These are phyloP conservation scores for Bauhinia variegata DNA, from an alignment of 306 rosid genomes.

Conservation along the genomic window DNA sequence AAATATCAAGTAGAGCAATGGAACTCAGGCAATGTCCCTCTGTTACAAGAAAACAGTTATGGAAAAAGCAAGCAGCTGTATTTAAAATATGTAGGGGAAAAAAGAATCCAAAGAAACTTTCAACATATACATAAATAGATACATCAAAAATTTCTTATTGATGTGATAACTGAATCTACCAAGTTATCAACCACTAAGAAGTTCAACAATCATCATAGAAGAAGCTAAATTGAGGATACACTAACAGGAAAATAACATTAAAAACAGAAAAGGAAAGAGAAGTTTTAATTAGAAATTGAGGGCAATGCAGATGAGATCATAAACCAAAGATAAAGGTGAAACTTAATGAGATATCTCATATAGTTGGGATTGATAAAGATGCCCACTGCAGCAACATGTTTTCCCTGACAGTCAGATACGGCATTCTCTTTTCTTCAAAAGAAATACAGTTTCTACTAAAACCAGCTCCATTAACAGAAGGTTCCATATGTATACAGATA, in stretches of 20 bases:
- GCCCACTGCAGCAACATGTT: constrained; percentile 6
- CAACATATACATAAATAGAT: neutral
- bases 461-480: constrained; percentile 5
- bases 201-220: too few species aligned
- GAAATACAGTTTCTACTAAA: constrained; percentile 25
- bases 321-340: neutral
- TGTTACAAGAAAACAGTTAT: neutral
- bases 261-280: too few species aligned
- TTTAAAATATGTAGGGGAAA: neutral
- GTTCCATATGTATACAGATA: neutral
- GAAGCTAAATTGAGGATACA: too few species aligned
- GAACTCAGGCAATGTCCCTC: too few species aligned
- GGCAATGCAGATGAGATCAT: too few species aligned
- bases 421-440: neutral
- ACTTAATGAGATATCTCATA: neutral
- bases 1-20: too few species aligned
- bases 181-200: too few species aligned
- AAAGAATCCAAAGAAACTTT: neutral
- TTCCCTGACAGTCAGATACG: neutral
- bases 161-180: neutral
- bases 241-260: too few species aligned
- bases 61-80: too few species aligned
- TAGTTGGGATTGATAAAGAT: constrained; percentile 12
- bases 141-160: too few species aligned
- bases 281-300: too few species aligned